These are phyloP conservation scores for Ascochyta fabae DNA, from an alignment of 2,329 filamentous ascomycete species.

Conservation along the genomic window DNA sequence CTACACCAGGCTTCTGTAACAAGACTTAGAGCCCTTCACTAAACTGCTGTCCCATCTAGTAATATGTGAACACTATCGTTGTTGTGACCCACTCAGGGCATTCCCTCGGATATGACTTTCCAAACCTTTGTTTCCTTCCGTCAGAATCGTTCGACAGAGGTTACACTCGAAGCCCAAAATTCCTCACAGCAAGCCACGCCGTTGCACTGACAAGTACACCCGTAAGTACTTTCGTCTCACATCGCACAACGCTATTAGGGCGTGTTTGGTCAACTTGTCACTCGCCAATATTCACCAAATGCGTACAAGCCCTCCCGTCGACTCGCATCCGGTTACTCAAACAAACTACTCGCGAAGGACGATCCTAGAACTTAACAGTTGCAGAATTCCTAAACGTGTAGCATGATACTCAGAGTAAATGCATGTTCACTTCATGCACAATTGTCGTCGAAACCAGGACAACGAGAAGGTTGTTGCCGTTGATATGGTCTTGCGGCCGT, in stretches of 20 bases:
- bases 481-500: slow-evolving; percentile 6
- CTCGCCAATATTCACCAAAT: slow-evolving; percentile 21
- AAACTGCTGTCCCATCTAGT: too few species aligned
- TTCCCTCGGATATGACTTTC: too few species aligned
- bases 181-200: neutral
- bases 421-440: neutral
- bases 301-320: slow-evolving; percentile 18
- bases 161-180: neutral
- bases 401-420: neutral
- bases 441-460: neutral
- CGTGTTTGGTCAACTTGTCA: neutral
- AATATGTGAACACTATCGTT: too few species aligned
- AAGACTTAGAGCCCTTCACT: neutral
- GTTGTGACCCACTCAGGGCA: too few species aligned
- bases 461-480: neutral
- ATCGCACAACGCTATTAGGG: neutral
- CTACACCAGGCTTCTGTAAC: neutral
- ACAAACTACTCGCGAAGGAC: neutral
- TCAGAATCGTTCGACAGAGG: neutral
- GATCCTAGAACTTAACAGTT: neutral
- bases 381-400: neutral
- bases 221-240: neutral
- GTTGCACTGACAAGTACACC: neutral
- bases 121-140: too few species aligned
- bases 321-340: neutral